Percentiles rank a stretch among this genome's conserved stretches.
Evolutionary conservation across 169 alveolate species (phyloP).

Genomic region (Cryptosporidium meleagridis): DNA sequence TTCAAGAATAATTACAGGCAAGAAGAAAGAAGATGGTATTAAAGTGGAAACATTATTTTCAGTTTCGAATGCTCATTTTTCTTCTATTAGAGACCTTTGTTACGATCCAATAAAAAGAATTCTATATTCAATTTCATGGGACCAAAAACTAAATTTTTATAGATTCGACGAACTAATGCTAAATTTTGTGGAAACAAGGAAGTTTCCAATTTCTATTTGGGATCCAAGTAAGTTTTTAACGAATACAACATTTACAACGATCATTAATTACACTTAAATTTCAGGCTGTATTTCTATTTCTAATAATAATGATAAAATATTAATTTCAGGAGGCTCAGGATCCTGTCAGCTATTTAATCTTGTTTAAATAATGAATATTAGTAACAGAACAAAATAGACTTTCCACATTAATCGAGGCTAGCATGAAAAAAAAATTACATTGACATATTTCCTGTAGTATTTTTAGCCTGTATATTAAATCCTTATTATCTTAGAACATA

Average conservation of each 20-base stretch:
- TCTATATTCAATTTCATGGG: constrained; percentile 55
- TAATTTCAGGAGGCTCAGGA: constrained; percentile 70
- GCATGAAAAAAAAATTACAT: background rate
- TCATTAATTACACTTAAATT: background rate
- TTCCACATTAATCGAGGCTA: background rate
- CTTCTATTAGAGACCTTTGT: constrained; percentile 60
- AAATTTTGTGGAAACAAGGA: background rate
- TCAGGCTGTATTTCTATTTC: constrained; percentile 51
- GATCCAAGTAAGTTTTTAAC: constrained; percentile 56
- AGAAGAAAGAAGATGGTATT: background rate
- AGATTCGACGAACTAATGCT: background rate
- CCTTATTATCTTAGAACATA: background rate
- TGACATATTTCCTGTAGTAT: background rate
- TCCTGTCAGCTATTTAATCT: constrained; percentile 26
- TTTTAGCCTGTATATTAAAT: too few relatives aligned
- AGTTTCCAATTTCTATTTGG: constrained; percentile 37
- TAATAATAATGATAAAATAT: background rate
- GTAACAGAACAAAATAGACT: background rate
- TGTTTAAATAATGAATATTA: background rate
- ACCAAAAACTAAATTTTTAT: constrained; percentile 7
- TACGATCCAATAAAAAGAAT: background rate
- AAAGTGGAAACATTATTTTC: background rate
- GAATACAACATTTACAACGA: background rate
- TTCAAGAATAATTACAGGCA: background rate
- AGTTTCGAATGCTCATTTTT: constrained; percentile 44